Evolutionary conservation across 441 rosid genomes (phyloP), one percentile per base, ranked within the genome.

Genomic region (Jatropha podagrica): DNA sequence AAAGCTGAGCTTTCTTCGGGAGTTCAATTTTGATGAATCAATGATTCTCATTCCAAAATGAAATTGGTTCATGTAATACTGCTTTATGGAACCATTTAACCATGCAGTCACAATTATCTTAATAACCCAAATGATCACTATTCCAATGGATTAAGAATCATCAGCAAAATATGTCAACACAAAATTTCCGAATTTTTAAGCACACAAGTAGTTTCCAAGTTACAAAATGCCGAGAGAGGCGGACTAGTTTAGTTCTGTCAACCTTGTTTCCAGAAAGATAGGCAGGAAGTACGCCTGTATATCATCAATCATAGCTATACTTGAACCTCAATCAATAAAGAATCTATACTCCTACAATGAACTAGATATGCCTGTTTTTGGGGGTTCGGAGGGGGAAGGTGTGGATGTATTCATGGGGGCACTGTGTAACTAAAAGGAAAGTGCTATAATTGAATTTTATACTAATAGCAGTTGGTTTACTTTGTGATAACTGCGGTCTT

Each of bases 11-110:
- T 44, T 44, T 44, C 10, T 44, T 44, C 6, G 48, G 8, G 10
- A 44, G 48, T 44, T 44, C 48, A 44, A 44, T 11, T 60, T 60
- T 44, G 40, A 63, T 37, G 13, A 32, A 72, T 72, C 71, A 26
- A 46, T 68, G 10, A 68, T 65, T 40, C 58, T 48, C n/a, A 48
- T 27, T 48, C 58, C 20, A 68, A 48, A 68, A 61, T 32, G n/a
- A 61, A 61, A 27, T 32, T 27, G 40, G 65, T 32, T 13, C 15
- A 5, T 4, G 38, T 15, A 32, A 61, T 13, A 32, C 65, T 37
- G 15, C 40, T 61, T 11, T 37, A 61, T 32, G 3, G 40, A 6
- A 61, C 41, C 6, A 32, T 12, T 60, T 27, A 5, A 41, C 37
- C 20, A 37, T 17, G 51, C 46, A 66, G 23, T 46, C 46, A 12